Base-by-base conservation (phyloP, 176 grass and related monocot genomes). In the Musa schizocarpa region DNA sequence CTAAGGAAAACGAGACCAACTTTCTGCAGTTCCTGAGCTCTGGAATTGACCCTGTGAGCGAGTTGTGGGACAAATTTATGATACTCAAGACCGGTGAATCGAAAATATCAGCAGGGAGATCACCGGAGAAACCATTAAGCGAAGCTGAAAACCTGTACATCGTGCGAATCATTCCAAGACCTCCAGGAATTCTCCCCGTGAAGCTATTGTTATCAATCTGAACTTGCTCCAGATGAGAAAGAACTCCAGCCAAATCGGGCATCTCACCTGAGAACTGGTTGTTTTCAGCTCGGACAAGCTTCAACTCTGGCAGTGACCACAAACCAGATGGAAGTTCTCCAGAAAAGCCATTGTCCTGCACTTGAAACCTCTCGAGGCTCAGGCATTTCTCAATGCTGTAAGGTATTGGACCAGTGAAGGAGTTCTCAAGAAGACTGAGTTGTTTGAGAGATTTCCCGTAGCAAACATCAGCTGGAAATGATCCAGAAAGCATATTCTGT, bases 141-240 rank as follows among this genome's bases (percentile, higher is more conserved):
- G 92, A 91, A 55, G 92, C 88, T 8, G 92, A 91, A 74, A 96
- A 91, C 8, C 70, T 81, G 74, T 96, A 96, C 82, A 96, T 73
- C 53, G 88, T 89, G 76, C 76, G 83, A 9, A 96, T 77, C 50
- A 34, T 7, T 53, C 92, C 88, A 52, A 96, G 73, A 74, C 83
- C 85, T 55, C 2, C 76, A 0, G 92, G 81, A 78, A 96, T 79
- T 63, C 2, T 61, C 0, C 88, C 92, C 51, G 76, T 81, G 86
- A 96, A 74, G 67, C 83, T 86, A 78, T 96, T 91, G 81, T 87
- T 87, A 78, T 91, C 92, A 0, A 96, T 73, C 76, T 91, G 92
- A 8, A 88, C 57, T 85, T 96, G 92, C 77, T 91, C 92, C 51
- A 96, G 69, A 71, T 78, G 81, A 58, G 88, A 91, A 29, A 53